Conservation (phyloP, 169 alveolate species). For the Cytauxzoon felis region DNA sequence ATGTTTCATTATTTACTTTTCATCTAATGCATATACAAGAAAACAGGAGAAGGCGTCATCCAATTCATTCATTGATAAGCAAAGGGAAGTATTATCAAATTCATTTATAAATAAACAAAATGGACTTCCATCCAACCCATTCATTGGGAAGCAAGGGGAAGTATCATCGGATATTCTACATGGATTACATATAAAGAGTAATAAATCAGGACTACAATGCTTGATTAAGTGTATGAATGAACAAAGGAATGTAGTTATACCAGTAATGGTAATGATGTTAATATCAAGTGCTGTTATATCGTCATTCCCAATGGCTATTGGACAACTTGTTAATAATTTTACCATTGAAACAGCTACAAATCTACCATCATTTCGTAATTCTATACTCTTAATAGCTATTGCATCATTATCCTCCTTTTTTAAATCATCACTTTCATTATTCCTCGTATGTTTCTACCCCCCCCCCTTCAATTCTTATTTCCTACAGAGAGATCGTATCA, state of each 20-base stretch:
- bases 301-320: constrained; percentile 30
- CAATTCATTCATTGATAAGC: too few relatives aligned
- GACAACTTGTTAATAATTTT: constrained; percentile 23
- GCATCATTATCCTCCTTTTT: constrained; percentile 32
- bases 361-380: not conserved
- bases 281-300: constrained; percentile 35
- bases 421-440: constrained; percentile 15
- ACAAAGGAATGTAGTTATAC: constrained; percentile 18
- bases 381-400: not conserved
- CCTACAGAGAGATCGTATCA: constrained; percentile 49
- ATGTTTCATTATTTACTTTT: too few relatives aligned
- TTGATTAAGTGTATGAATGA: constrained; percentile 3
- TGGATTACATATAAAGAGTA: too few relatives aligned
- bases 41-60: too few relatives aligned
- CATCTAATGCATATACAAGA: too few relatives aligned
- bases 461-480: too few relatives aligned
- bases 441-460: not conserved
- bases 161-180: too few relatives aligned
- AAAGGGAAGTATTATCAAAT: too few relatives aligned
- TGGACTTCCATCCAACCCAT: too few relatives aligned
- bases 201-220: constrained; percentile 13
- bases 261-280: constrained; percentile 30
- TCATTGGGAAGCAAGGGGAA: too few relatives aligned
- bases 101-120: too few relatives aligned
- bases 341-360: constrained; percentile 7